phyloP scores from a whole-genome alignment of 169 alveolate genomes.

The Eimeria necatrix region DNA sequence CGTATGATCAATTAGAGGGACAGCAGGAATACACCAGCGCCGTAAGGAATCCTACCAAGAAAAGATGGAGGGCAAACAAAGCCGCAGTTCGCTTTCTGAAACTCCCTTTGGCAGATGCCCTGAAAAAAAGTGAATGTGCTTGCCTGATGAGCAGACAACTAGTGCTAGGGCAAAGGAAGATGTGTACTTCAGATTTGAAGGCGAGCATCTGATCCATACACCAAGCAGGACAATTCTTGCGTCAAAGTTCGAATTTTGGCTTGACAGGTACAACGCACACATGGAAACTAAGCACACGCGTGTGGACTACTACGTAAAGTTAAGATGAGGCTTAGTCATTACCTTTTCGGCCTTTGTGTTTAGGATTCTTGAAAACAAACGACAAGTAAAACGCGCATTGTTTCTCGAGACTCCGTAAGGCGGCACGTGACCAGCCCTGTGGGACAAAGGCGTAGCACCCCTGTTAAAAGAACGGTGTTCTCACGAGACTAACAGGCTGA shows the following conservation, averaged over 20 bases:
- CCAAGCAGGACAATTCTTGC: conserved; percentile 53
- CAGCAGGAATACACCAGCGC: too few relatives aligned
- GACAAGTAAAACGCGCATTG: conserved; percentile 31
- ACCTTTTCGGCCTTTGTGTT: not conserved
- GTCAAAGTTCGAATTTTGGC: conserved; percentile 75
- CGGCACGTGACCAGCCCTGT: not conserved
- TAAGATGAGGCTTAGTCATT: not conserved
- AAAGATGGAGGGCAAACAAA: too few relatives aligned
- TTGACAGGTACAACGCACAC: conserved; percentile 63
- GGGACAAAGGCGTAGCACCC: too few relatives aligned
- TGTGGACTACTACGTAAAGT: too few relatives aligned
- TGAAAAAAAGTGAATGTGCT: not conserved
- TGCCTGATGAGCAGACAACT: not conserved
- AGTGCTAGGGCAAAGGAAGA: not conserved
- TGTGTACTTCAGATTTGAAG: conserved; percentile 66
- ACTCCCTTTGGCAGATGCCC: too few relatives aligned
- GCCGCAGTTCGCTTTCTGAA: too few relatives aligned
- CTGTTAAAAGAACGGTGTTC: not conserved
- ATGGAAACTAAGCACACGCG: not conserved
- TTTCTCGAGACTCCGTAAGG: conserved; percentile 77
- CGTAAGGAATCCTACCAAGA: too few relatives aligned
- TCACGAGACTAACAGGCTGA: not conserved
- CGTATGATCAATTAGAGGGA: too few relatives aligned
- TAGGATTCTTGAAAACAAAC: conserved; percentile 74
- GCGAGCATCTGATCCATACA: conserved; percentile 60